Evolutionary conservation across 2,329 filamentous ascomycete genomes (phyloP), one percentile per base, ranked within the genome.

Genomic region (Thermothelomyces thermophilus): DNA sequence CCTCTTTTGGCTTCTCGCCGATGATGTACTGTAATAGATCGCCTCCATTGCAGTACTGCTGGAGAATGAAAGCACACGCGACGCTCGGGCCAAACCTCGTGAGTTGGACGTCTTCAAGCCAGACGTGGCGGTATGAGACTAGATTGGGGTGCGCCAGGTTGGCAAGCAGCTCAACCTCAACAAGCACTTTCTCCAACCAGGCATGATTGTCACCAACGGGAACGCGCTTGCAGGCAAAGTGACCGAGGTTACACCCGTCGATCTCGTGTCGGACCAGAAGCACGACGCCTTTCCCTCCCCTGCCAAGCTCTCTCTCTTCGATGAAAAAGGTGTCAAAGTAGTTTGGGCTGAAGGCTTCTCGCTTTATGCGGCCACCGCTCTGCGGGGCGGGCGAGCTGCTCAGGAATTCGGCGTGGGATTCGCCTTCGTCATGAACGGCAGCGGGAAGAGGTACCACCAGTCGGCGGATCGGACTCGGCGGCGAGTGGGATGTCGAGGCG

Each of bases 161-260:
- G 60, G 95, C 90, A 20, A 98, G 77, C 20, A 97, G 74, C 68
- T 95, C 90, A 2, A 98, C 94, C 67, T 98, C 93, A 40, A 93
- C 79, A 45, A 98, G 73, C 2, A 97, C 78, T 68, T 96, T 97
- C 67, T 95, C 89, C 13, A 98, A 73, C 94, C 93, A 96, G 54
- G 84, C 82, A 62, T 96, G 91, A 61, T 97, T 88, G 62, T 98
- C 86, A 13, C 93, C 87, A 3, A 98, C 93, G 0, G 93, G 94
- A 0, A 98, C 90, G 40, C 94, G 82, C 69, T 98, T 98, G 74
- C 93, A 98, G 11, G 93, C 93, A 67, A 95, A 98, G 56, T 93
- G 80, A 1, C 93, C 93, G 1, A 98, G 74, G 28, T 83, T 79
- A 39, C 95, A 91, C 19, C 88, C 85, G 65, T 97, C 93, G 51